Conservation (phyloP, 495 filamentous ascomycete genomes). For the Darksidea phi region DNA sequence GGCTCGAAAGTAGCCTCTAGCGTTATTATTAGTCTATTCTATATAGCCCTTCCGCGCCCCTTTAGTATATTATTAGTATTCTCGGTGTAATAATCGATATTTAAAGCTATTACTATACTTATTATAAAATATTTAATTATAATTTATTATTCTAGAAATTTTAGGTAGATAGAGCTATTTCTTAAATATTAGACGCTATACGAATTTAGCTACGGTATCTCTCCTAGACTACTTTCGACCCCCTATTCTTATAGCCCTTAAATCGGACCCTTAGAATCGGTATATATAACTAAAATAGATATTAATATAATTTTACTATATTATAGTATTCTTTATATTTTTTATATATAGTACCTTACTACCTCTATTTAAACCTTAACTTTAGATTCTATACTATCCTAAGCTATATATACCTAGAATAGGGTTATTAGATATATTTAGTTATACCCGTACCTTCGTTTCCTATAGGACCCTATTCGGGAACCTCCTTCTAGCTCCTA, state of each 20-base stretch:
- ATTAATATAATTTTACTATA: background rate
- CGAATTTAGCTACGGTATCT: slow-evolving; percentile 4
- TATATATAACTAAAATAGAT: slow-evolving; percentile 2
- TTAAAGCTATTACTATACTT: slow-evolving; percentile 7
- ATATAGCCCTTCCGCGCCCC: background rate
- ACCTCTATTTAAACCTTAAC: too few relatives aligned
- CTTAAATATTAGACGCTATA: slow-evolving; percentile 10
- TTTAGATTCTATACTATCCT: too few relatives aligned
- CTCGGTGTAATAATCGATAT: background rate
- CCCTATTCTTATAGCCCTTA: slow-evolving; percentile 7
- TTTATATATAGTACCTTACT: too few relatives aligned
- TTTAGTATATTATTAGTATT: slow-evolving; percentile 2
- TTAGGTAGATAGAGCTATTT: slow-evolving; percentile 8
- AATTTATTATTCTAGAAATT: slow-evolving; percentile 6
- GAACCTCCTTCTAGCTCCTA: too few relatives aligned
- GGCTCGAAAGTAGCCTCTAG: slow-evolving; percentile 1
- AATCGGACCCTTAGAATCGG: slow-evolving; percentile 1
- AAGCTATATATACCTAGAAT: too few relatives aligned
- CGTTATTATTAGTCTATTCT: background rate
- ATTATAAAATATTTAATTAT: slow-evolving; percentile 9
- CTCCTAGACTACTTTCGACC: background rate
- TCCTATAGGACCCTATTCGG: too few relatives aligned
- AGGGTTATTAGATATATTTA: too few relatives aligned
- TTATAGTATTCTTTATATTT: too few relatives aligned
- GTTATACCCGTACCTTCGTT: too few relatives aligned